These are phyloP conservation scores for Capsella bursapastoris DNA, from an alignment of 345 rosid genomes.

Conservation along the genomic window DNA sequence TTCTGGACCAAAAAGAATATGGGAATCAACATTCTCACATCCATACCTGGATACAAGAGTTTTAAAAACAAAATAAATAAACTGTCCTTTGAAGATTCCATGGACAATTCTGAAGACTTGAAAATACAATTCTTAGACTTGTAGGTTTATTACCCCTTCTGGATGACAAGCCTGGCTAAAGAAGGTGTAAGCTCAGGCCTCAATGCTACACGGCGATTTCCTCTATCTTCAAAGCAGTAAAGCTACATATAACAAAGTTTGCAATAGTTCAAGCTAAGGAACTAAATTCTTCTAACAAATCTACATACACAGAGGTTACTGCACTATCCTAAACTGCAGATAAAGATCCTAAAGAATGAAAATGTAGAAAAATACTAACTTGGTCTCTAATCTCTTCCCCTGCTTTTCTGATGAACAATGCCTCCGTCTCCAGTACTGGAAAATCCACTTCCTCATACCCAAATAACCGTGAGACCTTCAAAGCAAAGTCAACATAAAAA, in stretches of 20 bases:
- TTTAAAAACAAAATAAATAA: constrained; percentile 44
- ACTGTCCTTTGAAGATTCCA: background rate
- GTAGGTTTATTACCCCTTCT: constrained; percentile 69
- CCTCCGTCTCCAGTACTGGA: constrained; percentile 88
- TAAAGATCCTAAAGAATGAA: background rate
- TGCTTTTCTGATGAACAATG: constrained; percentile 83
- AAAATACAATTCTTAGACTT: background rate
- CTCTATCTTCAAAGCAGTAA: constrained; percentile 92
- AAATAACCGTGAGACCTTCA: constrained; percentile 69
- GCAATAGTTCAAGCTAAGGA: constrained; percentile 20
- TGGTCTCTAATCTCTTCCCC: constrained; percentile 97
- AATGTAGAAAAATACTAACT: constrained; percentile 48
- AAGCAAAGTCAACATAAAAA: background rate
- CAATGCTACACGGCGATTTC: constrained; percentile 95
- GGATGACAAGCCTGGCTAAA: constrained; percentile 88
- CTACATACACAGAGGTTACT: background rate
- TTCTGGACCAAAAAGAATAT: constrained; percentile 76
- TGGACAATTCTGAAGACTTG: constrained; percentile 13
- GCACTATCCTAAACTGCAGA: background rate
- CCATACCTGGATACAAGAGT: constrained; percentile 62
- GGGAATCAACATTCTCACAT: constrained; percentile 69
- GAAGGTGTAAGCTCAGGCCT: constrained; percentile 99
- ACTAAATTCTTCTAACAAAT: background rate
- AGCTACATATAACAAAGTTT: constrained; percentile 52
- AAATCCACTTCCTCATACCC: constrained; percentile 94